A percentile compares a stretch with the other conserved stretches of the same genome.
Evolutionary conservation across 2,329 filamentous ascomycete genomes (phyloP).

Genomic region (Fonsecaea nubica): DNA sequence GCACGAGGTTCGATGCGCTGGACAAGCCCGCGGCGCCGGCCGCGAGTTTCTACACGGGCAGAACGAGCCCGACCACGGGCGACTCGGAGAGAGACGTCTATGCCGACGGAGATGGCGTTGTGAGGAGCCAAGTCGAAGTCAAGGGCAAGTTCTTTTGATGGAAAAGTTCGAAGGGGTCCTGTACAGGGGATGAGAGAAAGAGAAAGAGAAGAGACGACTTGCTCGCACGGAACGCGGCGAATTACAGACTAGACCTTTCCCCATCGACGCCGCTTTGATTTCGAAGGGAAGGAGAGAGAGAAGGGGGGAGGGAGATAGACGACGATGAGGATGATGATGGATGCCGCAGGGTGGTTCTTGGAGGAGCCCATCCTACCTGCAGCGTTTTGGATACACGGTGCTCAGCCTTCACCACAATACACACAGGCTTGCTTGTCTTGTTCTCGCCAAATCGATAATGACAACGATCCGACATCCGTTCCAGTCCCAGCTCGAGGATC

Average conservation of each 20-base stretch:
- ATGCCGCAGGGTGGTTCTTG: not conserved
- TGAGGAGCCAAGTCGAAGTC: slow-evolving; percentile 34
- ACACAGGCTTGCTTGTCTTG: not conserved
- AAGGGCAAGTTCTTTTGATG: slow-evolving; percentile 41
- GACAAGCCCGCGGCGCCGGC: slow-evolving; percentile 58
- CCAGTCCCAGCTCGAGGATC: not conserved
- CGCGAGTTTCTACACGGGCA: slow-evolving; percentile 38
- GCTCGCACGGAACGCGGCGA: not conserved
- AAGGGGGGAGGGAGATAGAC: too few species aligned
- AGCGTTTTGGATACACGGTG: not conserved
- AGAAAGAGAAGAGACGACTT: slow-evolving; percentile 1
- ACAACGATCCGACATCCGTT: not conserved
- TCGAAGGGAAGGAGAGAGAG: not conserved
- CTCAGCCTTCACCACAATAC: slow-evolving; percentile 1
- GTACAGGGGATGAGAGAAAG: not conserved
- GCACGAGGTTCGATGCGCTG: slow-evolving; percentile 69
- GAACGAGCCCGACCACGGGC: slow-evolving; percentile 6
- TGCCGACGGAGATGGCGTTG: slow-evolving; percentile 35
- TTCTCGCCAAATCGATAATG: not conserved
- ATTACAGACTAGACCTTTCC: not conserved
- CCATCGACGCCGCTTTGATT: not conserved
- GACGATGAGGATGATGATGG: not conserved
- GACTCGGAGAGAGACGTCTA: slow-evolving; percentile 27
- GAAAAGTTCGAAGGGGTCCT: too few species aligned
- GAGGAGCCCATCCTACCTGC: not conserved